Percentiles rank a stretch among this genome's conserved stretches.
These are phyloP conservation scores for Trichosporon sp. DNA, from an alignment of 1,284 basidiomycete genomes.

Conservation along the genomic window DNA sequence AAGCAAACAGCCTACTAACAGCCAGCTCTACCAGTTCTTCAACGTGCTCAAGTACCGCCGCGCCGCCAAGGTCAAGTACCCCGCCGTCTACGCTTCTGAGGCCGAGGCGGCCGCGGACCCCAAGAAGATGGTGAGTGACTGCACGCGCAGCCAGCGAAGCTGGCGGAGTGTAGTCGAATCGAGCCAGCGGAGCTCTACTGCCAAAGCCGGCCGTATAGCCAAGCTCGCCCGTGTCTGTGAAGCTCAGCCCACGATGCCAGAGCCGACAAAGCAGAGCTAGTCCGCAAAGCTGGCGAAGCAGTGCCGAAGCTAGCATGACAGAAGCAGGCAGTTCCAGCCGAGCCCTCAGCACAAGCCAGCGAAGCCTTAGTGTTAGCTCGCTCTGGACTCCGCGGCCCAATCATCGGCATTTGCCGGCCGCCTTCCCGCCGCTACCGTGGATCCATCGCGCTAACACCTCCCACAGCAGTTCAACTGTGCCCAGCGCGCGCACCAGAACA, in stretches of 20 bases:
- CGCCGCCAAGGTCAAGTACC: slow-evolving; percentile 28
- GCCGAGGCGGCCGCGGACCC: slow-evolving; percentile 36
- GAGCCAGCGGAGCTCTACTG: too few species aligned
- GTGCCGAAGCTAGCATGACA: too few species aligned
- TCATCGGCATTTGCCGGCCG: too few species aligned
- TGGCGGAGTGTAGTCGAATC: slow-evolving; percentile 29
- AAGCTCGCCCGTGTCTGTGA: too few species aligned
- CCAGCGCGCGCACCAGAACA: slow-evolving; percentile 42
- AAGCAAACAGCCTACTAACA: neutral
- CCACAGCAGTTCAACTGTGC: slow-evolving; percentile 36
- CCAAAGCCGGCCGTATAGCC: too few species aligned
- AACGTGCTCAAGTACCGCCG: slow-evolving; percentile 22
- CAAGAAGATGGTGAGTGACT: slow-evolving; percentile 29
- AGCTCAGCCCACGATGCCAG: too few species aligned
- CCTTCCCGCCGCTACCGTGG: too few species aligned
- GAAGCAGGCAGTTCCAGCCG: too few species aligned
- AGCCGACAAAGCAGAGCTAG: slow-evolving; percentile 30
- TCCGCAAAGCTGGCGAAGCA: slow-evolving; percentile 26
- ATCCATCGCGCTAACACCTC: slow-evolving; percentile 4
- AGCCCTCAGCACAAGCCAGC: too few species aligned
- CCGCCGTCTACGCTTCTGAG: slow-evolving; percentile 36
- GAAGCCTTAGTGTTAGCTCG: too few species aligned
- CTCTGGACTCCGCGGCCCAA: too few species aligned
- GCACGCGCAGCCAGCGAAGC: slow-evolving; percentile 20
- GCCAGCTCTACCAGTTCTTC: slow-evolving; percentile 30